These are phyloP conservation scores for Colletotrichum spinosum DNA, from an alignment of 2,329 filamentous ascomycete species.

Conservation along the genomic window DNA sequence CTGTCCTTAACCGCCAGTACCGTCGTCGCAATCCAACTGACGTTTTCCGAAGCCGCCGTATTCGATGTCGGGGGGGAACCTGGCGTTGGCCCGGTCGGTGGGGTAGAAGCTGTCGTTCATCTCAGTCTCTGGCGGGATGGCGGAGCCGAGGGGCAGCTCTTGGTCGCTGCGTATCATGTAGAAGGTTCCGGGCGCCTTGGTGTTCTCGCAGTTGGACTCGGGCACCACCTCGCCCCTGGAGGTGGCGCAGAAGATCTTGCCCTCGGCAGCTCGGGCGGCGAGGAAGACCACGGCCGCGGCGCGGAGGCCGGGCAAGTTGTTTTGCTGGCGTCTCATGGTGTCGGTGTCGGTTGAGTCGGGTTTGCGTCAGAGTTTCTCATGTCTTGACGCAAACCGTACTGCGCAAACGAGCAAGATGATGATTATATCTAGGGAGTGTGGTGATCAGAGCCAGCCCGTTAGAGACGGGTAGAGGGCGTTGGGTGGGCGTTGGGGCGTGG, in stretches of 20 bases:
- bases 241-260: background rate
- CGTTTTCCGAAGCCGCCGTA: background rate
- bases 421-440: no score
- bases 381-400: no score
- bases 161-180: background rate
- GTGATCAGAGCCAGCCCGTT: no score
- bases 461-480: no score
- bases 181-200: background rate
- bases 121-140: background rate
- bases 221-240: background rate
- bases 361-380: no score
- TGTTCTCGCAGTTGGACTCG: background rate
- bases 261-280: background rate
- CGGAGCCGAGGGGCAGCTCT: background rate
- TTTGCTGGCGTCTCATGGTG: background rate
- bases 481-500: no score
- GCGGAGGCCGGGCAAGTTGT: background rate
- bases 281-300: background rate
- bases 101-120: background rate
- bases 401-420: no score
- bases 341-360: no score
- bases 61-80: background rate
- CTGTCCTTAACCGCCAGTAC: background rate
- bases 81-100: background rate
- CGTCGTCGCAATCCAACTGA: background rate